Conservation (phyloP, 805 yeast species). For the Candida easanensis region DNA sequence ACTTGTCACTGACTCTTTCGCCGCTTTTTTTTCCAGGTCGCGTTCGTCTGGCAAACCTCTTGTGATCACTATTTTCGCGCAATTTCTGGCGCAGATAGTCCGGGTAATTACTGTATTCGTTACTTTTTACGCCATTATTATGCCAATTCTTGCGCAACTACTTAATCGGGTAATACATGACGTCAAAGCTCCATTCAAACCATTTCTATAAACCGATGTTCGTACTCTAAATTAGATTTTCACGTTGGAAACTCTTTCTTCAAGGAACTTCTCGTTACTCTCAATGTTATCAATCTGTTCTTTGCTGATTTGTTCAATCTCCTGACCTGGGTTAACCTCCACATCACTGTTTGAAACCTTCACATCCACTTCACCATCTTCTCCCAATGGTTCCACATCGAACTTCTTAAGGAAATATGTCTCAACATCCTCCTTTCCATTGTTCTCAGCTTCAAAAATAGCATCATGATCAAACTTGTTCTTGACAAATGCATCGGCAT, state of each 20-base stretch:
- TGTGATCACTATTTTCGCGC: background rate
- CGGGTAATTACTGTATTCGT: slow-evolving; percentile 1
- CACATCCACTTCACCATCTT: slow-evolving; percentile 37
- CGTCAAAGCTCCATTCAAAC: slow-evolving; percentile 2
- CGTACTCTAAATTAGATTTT: slow-evolving; percentile 4
- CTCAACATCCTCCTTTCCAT: slow-evolving; percentile 72
- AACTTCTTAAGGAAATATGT: slow-evolving; percentile 71
- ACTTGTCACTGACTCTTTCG: background rate
- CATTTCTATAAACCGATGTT: background rate
- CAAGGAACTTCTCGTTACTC: slow-evolving; percentile 30
- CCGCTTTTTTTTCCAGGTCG: slow-evolving; percentile 1
- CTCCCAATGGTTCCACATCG: slow-evolving; percentile 62
- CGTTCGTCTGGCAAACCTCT: background rate
- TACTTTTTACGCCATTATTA: no score
- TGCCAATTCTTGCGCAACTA: background rate
- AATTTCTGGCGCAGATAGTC: background rate
- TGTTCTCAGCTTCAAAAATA: slow-evolving; percentile 84
- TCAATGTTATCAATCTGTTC: slow-evolving; percentile 43
- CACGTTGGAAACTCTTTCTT: slow-evolving; percentile 26
- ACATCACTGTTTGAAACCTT: slow-evolving; percentile 31
- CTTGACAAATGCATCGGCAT: slow-evolving; percentile 78
- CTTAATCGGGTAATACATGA: background rate
- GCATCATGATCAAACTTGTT: slow-evolving; percentile 79
- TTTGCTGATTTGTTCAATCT: slow-evolving; percentile 45
- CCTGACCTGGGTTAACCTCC: slow-evolving; percentile 46